Base-by-base conservation (phyloP, 2,329 filamentous ascomycete species). In the Gaeumannomyces sp. region DNA sequence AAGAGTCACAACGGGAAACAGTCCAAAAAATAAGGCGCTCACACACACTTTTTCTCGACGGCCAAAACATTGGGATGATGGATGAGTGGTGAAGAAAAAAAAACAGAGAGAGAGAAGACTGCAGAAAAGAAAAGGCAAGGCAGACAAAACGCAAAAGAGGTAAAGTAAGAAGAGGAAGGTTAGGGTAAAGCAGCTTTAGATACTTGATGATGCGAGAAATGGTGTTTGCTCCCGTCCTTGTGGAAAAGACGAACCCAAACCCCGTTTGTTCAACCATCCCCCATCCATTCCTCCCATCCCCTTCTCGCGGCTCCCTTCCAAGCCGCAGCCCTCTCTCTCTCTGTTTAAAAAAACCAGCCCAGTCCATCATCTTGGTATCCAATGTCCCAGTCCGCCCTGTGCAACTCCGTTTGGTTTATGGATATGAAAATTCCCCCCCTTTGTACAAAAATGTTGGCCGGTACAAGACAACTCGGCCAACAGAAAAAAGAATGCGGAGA, bases 101-200 rank as follows among this genome's bases (percentile, higher is more conserved):
- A 27, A 4, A 25, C 2, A 27, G 4, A 61, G 16, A 61, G 22
- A 27, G 35, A 61, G 13, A 61, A 45, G 45, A 53, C 45, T 38
- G 59, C 27, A 7, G 38, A 45, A 31, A 31, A 8, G 8, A 28
- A 27, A 16, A 50, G 22, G 25, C 2, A 22, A 38, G 33, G 13
- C 4, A 38, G 27, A 27, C 5, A 35, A 11, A 27, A 10, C 11
- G 27, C 16, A 61, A 53, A 27, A 45, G 16, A 60, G n/a, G 25
- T 27, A 4, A 61, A 53, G n/a, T n/a, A 45, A 28, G 27, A 29
- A 57, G 28, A 45, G 27, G 28, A 28, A 35, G 28, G 45, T 29
- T 53, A 53, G 45, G 22, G 45, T 53, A 38, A 61, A 38, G 33
- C 60, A 61, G 38, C 38, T 45, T 28, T 28, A 28, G 60, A 45